Base-by-base conservation (phyloP, 1,284 basidiomycete species). In the Ceratobasidium sp. region DNA sequence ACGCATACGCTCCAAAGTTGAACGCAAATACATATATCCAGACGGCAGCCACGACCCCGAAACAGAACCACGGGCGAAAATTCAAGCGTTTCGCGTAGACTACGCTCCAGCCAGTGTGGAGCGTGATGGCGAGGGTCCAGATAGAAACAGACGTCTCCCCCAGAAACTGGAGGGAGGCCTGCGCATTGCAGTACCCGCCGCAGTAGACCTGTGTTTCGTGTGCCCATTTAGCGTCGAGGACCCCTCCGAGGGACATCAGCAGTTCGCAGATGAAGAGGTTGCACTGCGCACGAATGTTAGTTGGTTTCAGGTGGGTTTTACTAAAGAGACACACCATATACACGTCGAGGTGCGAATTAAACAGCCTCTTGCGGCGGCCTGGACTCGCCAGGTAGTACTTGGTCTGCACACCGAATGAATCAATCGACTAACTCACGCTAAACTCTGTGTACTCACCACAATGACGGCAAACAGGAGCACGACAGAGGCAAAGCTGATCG, bases 141-240 rank as follows among this genome's bases (percentile, higher is more conserved):
- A 76, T 37, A 9, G 76, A 74, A 16, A 76, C 76, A 9, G 74
- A 69, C 2, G 68, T 75, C 43, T 76, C 74, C 11, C 76, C 76
- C 0, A 76, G 51, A 43, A 73, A 74, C 41, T 76, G 74, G 13
- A 76, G 59, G 51, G 27, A 27, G 24, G 74, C 76, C 65, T 76
- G 76, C 13, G 69, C 76, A 24, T 43, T 27, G 62, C 76, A 76
- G 56, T 75, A 76, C 14, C 51, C 39, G 11, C 64, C 65, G 43
- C 76, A 76, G 29, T 48, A 62, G 49, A 76, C 76, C 39, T 54
- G 51, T 3, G 74, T 41, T 27, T 76, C 66, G 37, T 71, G 51
- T 16, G 76, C 76, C 76, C 76, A 76, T 37, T 74, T 75, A 7
- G 53, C 74, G 34, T 74, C 74, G 14, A 74, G 39, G 31, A 76